A percentile compares a stretch with the other conserved stretches of the same genome.
phyloP scores from a whole-genome alignment of 2,329 filamentous ascomycete species.

The Boeremia lycopersici region DNA sequence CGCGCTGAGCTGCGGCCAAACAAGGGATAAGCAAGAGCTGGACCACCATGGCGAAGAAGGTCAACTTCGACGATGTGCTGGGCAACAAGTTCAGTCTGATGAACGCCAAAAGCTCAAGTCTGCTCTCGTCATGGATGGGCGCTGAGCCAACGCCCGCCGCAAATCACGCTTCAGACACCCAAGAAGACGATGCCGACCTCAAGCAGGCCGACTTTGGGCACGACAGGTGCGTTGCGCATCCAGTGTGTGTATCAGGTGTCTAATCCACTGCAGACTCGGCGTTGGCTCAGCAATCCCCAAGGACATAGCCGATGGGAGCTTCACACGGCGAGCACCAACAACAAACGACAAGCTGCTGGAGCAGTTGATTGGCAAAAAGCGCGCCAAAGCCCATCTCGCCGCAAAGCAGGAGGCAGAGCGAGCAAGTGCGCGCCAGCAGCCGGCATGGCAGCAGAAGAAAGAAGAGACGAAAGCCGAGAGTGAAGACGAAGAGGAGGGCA shows the following conservation, averaged over 20 bases:
- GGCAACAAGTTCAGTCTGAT: conserved; percentile 61
- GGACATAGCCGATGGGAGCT: conserved; percentile 44
- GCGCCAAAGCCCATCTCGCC: conserved; percentile 41
- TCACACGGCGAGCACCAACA: conserved; percentile 43
- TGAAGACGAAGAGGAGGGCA: conserved; percentile 49
- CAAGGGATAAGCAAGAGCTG: conserved; percentile 5
- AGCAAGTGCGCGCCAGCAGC: conserved; percentile 32
- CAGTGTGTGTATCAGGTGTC: background rate
- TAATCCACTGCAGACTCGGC: conserved; percentile 40
- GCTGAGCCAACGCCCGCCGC: conserved; percentile 44
- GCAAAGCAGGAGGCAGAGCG: conserved; percentile 31
- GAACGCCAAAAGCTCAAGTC: conserved; percentile 59
- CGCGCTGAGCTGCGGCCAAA: conserved; percentile 1
- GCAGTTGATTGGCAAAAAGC: conserved; percentile 52
- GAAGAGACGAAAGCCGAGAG: conserved; percentile 31
- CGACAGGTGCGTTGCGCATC: conserved; percentile 53
- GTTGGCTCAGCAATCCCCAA: conserved; percentile 47
- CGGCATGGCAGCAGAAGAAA: conserved; percentile 19
- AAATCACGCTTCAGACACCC: conserved; percentile 48
- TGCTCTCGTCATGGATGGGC: conserved; percentile 64
- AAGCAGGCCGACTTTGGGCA: conserved; percentile 60
- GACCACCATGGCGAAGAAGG: conserved; percentile 40
- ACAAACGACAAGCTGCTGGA: conserved; percentile 53
- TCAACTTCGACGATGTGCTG: conserved; percentile 59
- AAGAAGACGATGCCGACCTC: conserved; percentile 59